Evolutionary conservation across 805 yeast genomes (phyloP).

Genomic region (Cyberlindnera petersonii): DNA sequence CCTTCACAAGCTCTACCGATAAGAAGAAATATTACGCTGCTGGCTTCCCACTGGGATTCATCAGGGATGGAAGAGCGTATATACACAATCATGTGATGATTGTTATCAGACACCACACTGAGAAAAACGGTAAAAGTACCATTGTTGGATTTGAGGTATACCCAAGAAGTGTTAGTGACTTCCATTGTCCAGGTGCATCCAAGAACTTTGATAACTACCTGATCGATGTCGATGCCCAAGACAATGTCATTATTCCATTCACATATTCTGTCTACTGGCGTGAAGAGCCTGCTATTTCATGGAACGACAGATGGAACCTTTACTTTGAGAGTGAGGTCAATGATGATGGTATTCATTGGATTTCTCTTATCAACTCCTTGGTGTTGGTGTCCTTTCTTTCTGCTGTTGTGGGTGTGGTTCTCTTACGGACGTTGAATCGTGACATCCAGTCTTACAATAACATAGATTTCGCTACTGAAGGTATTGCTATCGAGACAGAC

Average conservation of each 20-base stretch:
- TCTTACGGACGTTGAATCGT: slow-evolving; percentile 50
- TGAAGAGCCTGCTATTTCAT: slow-evolving; percentile 64
- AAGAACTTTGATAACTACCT: slow-evolving; percentile 56
- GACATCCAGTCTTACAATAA: slow-evolving; percentile 41
- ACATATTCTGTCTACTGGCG: slow-evolving; percentile 88
- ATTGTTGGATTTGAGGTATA: slow-evolving; percentile 90
- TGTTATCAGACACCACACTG: slow-evolving; percentile 66
- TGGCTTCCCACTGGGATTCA: slow-evolving; percentile 82
- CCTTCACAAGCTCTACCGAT: slow-evolving; percentile 57
- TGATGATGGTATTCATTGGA: slow-evolving; percentile 64
- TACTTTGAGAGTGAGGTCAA: slow-evolving; percentile 55
- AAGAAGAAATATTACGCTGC: slow-evolving; percentile 72
- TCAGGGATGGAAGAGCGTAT: slow-evolving; percentile 54
- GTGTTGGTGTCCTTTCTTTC: slow-evolving; percentile 61
- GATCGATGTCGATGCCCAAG: slow-evolving; percentile 40
- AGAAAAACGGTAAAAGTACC: slow-evolving; percentile 42
- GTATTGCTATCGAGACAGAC: slow-evolving; percentile 25
- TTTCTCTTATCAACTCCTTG: slow-evolving; percentile 67
- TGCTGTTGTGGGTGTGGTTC: slow-evolving; percentile 59
- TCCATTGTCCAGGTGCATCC: slow-evolving; percentile 72
- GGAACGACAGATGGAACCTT: slow-evolving; percentile 70
- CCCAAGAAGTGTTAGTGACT: slow-evolving; percentile 70
- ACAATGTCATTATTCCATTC: slow-evolving; percentile 55
- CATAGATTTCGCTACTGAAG: slow-evolving; percentile 25
- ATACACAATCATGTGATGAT: slow-evolving; percentile 78